Conservation (phyloP, 192 early-diverging fungal species). For the Coemansia sp. region DNA sequence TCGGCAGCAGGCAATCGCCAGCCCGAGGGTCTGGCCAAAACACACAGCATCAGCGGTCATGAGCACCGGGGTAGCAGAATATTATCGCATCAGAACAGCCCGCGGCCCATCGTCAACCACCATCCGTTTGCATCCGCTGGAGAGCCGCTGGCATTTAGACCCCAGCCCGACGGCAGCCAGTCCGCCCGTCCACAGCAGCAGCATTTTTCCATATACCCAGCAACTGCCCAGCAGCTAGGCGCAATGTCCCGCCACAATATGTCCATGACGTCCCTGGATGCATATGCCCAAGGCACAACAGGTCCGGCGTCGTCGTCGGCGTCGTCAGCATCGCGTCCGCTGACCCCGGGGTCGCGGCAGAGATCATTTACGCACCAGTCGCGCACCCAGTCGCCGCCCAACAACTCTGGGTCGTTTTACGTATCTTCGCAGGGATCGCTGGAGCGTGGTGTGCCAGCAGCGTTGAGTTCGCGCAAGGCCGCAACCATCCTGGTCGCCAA, state of each 20-base stretch:
- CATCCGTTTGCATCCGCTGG: constrained; percentile 1
- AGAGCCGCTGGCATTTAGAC: not conserved
- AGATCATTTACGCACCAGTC: constrained; percentile 43
- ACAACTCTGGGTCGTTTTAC: constrained; percentile 6
- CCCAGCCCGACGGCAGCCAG: not conserved
- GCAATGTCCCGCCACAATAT: constrained; percentile 6
- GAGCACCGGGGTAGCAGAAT: not conserved
- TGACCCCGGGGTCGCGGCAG: constrained; percentile 25
- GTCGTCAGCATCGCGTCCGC: not conserved
- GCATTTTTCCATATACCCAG: constrained; percentile 5
- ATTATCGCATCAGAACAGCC: not conserved
- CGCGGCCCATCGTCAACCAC: constrained; percentile 8
- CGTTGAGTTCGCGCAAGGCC: not conserved
- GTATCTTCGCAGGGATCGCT: not conserved
- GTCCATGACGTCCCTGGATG: constrained; percentile 10
- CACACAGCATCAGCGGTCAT: not conserved
- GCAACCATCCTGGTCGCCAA: constrained; percentile 1
- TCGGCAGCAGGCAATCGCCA: constrained; percentile 20
- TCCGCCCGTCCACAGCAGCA: constrained; percentile 1
- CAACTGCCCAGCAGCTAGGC: not conserved
- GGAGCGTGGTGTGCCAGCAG: not conserved
- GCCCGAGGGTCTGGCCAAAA: constrained; percentile 1
- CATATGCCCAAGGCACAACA: not conserved
- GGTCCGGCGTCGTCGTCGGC: not conserved
- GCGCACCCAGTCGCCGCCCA: constrained; percentile 11